phyloP scores from a whole-genome alignment of 176 grass and related monocot species.

The Triticum urartu region DNA sequence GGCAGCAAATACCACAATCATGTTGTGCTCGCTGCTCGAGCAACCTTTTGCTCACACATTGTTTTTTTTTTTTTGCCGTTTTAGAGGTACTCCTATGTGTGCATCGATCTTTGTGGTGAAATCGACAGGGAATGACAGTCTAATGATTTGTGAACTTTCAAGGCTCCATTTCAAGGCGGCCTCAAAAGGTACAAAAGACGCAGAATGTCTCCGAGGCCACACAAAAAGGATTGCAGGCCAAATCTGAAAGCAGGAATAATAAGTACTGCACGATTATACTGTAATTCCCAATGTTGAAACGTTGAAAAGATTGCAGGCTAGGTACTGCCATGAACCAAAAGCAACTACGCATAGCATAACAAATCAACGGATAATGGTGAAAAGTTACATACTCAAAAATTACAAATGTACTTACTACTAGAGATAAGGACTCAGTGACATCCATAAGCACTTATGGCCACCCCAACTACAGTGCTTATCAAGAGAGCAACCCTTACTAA shows the following conservation, averaged over 20 bases:
- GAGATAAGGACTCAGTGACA: background rate
- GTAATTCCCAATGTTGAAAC: too few species aligned
- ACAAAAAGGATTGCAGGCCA: background rate
- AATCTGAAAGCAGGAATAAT: background rate
- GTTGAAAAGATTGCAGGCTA: too few species aligned
- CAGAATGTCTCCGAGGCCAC: background rate
- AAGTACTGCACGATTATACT: too few species aligned
- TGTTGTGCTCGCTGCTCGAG: background rate
- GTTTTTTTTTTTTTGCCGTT: background rate
- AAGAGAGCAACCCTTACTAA: background rate
- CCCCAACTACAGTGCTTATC: background rate
- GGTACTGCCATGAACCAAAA: background rate
- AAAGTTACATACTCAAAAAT: background rate
- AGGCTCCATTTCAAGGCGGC: background rate
- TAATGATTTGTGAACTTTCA: constrained; percentile 18
- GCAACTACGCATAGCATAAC: background rate
- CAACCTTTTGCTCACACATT: background rate
- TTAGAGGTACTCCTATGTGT: background rate
- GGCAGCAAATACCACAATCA: background rate
- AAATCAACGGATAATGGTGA: background rate
- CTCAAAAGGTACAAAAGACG: constrained; percentile 27
- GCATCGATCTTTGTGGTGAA: constrained; percentile 1
- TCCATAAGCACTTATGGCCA: background rate
- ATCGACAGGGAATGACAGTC: constrained; percentile 19
- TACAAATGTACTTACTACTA: background rate